Evolutionary conservation across 2,329 filamentous ascomycete genomes (phyloP), one percentile per base, ranked within the genome.

Genomic region (Colletotrichum sp.): DNA sequence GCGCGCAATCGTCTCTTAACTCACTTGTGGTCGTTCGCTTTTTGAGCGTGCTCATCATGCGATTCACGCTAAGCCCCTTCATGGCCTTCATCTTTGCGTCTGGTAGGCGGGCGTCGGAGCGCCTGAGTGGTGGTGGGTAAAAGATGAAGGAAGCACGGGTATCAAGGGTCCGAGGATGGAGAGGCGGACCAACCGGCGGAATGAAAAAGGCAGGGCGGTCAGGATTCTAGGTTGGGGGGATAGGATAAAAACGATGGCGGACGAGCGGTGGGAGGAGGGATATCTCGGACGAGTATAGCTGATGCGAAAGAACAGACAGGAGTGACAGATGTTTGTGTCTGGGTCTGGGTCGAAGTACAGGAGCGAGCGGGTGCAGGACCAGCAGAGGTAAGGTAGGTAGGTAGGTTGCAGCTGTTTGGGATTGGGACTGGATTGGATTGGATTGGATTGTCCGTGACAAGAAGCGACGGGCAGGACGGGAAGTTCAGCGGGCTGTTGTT

Each of bases 51-150:
- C 87, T 88, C 58, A 90, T 84, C 86, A 90, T 84, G 84, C 87
- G 90, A 81, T 86, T 88, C 84, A 90, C 86, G 81, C 85, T 88
- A 74, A 90, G 85, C 47, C 86, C 84, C 83, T 89, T 90, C 86
- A 87, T 86, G 76, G 81, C 81, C 78, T 84, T 86, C 83, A 86
- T 86, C 68, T 71, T 75, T 66, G 64, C 66, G 66, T 69, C 66
- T 59, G 29, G 55, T 33, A 31, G 36, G 61, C 38, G 21, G 62
- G 24, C 18, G 47, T 33, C 29, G 33, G 36, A 47, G 43, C 43
- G 59, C 33, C 51, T 31, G 31, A 27, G 18, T 29, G 57, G n/a
- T 47, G 33, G 43, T 43, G 31, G 57, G 43, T 43, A 24, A 38
- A 34, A 24, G 36, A 24, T 34, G 31, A 12, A 47, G 31, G 64